phyloP scores from a whole-genome alignment of 1,284 basidiomycete genomes.

The Apiotrichum veenhuisii region DNA sequence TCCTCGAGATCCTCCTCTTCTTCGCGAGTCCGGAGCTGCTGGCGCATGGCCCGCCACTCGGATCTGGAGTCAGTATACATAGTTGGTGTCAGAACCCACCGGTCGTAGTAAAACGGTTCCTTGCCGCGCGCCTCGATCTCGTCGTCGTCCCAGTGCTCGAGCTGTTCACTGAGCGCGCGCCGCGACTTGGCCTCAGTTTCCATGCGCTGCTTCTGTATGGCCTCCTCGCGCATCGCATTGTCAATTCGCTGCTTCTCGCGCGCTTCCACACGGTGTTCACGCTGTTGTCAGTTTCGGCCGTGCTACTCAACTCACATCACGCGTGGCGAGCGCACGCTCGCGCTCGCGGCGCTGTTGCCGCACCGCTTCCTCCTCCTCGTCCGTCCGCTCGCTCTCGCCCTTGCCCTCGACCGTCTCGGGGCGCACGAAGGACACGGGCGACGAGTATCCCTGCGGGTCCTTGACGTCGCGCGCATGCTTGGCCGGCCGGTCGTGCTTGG shows the following conservation, averaged over 20 bases:
- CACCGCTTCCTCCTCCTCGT: slow-evolving; percentile 77
- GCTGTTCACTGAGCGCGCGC: slow-evolving; percentile 63
- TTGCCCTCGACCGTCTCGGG: slow-evolving; percentile 55
- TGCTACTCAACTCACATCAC: slow-evolving; percentile 63
- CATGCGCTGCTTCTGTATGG: slow-evolving; percentile 63
- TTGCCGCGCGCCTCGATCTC: slow-evolving; percentile 63
- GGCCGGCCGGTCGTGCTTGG: background rate
- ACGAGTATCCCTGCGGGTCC: slow-evolving; percentile 68
- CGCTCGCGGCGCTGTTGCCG: slow-evolving; percentile 66
- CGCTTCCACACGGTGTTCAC: slow-evolving; percentile 66
- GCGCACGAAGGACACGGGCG: slow-evolving; percentile 75
- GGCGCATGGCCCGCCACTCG: slow-evolving; percentile 70
- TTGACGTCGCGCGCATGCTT: slow-evolving; percentile 4
- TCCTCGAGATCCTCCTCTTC: slow-evolving; percentile 78
- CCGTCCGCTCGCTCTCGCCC: slow-evolving; percentile 60
- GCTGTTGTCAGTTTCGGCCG: slow-evolving; percentile 14
- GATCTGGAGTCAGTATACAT: slow-evolving; percentile 49
- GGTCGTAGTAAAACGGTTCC: slow-evolving; percentile 74
- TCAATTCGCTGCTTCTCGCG: slow-evolving; percentile 72
- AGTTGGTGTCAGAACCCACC: slow-evolving; percentile 51
- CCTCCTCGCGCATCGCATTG: slow-evolving; percentile 67
- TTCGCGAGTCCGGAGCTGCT: slow-evolving; percentile 64
- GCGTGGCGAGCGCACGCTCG: slow-evolving; percentile 74
- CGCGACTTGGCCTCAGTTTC: slow-evolving; percentile 72
- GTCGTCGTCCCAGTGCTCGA: slow-evolving; percentile 85